phyloP scores from a whole-genome alignment of 805 yeast genomes.

The Komagataella pastoris region DNA sequence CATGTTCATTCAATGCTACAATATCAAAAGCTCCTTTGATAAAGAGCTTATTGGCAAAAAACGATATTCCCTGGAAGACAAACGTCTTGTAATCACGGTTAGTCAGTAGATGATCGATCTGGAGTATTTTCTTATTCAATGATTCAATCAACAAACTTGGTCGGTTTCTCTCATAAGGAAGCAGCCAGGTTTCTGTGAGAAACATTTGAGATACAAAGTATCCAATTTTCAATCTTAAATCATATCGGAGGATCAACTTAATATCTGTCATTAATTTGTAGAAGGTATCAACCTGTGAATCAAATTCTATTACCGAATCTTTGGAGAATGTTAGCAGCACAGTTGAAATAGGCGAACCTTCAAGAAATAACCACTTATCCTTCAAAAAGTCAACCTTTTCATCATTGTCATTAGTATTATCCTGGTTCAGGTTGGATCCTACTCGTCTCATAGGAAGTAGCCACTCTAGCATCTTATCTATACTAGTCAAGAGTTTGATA shows the following conservation, averaged over 20 bases:
- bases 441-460: background rate
- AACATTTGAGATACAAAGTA: slow-evolving; percentile 38
- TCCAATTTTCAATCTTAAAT: slow-evolving; percentile 38
- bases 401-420: background rate
- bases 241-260: slow-evolving; percentile 39
- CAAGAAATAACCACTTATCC: background rate
- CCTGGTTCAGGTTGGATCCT: background rate
- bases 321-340: background rate
- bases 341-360: background rate
- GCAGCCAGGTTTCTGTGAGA: slow-evolving; percentile 34
- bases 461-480: background rate
- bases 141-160: background rate
- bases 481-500: background rate
- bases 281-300: background rate
- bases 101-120: background rate
- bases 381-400: background rate
- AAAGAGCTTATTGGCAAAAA: slow-evolving; percentile 34
- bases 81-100: background rate
- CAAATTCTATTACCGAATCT: background rate
- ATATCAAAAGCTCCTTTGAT: slow-evolving; percentile 40
- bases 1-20: slow-evolving; percentile 37
- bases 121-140: background rate
- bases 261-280: slow-evolving; percentile 7
- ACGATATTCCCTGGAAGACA: slow-evolving; percentile 34
- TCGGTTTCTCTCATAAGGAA: slow-evolving; percentile 32